phyloP scores from a whole-genome alignment of 192 early-diverging fungal species.

The Geranomyces variabilis region DNA sequence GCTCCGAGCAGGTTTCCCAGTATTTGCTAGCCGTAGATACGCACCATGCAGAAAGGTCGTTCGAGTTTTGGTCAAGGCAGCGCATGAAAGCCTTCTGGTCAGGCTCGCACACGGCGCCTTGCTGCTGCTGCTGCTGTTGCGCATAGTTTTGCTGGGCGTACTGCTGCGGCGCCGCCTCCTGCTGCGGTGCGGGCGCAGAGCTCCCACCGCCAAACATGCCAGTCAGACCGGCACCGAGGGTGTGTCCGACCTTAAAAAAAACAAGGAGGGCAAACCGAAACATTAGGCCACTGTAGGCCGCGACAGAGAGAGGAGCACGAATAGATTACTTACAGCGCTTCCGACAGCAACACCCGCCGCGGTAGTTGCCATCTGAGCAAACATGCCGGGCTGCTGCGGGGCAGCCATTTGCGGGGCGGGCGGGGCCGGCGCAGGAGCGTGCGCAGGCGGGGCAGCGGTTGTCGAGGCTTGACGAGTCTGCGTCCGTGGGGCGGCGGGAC shows the following conservation, averaged over 20 bases:
- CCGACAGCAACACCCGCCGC: conserved; percentile 95
- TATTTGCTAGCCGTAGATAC: too few species aligned
- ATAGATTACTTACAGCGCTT: conserved; percentile 60
- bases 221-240: conserved; percentile 51
- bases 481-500: conserved; percentile 52
- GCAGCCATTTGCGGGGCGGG: conserved; percentile 38
- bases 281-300: too few species aligned
- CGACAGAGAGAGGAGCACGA: not conserved
- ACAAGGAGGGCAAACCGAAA: not conserved
- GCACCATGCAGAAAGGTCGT: conserved; percentile 75
- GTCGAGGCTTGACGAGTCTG: conserved; percentile 52
- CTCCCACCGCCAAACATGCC: conserved; percentile 44
- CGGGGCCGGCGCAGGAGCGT: conserved; percentile 36
- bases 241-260: conserved; percentile 41
- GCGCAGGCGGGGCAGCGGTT: conserved; percentile 48
- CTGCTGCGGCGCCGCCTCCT: conserved; percentile 35
- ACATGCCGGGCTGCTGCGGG: conserved; percentile 75
- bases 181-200: conserved; percentile 25
- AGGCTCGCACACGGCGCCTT: conserved; percentile 40
- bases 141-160: conserved; percentile 37
- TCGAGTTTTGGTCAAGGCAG: conserved; percentile 81
- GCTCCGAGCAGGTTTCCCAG: too few species aligned
- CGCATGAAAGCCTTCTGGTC: conserved; percentile 83
- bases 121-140: conserved; percentile 48
- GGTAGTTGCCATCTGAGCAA: conserved; percentile 89